Evolutionary conservation across 1,284 basidiomycete species (phyloP).

Genomic region (Rhodotorula mucilaginosa): DNA sequence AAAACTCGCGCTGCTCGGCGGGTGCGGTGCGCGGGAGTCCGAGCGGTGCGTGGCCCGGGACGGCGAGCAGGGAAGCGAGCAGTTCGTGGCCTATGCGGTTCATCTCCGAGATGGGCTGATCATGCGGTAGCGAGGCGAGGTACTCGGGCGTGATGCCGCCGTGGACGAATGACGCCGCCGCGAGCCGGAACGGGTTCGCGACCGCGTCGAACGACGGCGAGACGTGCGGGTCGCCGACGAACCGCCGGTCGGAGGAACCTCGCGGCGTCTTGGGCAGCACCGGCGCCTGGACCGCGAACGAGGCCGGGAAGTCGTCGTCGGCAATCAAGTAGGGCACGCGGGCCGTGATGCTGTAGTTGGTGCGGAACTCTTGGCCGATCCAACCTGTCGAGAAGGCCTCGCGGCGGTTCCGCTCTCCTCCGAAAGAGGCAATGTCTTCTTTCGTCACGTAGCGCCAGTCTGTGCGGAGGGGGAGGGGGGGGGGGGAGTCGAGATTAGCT

Average conservation of each 20-base stretch:
- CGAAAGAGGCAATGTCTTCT: conserved; percentile 47
- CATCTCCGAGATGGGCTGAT: conserved; percentile 24
- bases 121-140: conserved; percentile 48
- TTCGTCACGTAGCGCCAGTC: conserved; percentile 52
- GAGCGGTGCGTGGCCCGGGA: conserved; percentile 31
- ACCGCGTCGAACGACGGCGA: conserved; percentile 25
- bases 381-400: conserved; percentile 63
- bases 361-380: conserved; percentile 77
- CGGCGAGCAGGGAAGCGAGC: conserved; percentile 55
- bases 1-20: conserved; percentile 65
- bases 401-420: conserved; percentile 57
- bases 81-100: conserved; percentile 32
- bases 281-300: conserved; percentile 40
- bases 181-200: conserved; percentile 58
- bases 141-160: conserved; percentile 42
- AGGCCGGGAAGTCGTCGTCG: conserved; percentile 3
- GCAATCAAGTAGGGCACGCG: conserved; percentile 58
- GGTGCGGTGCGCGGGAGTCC: conserved; percentile 69
- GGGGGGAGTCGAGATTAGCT: too few relatives aligned
- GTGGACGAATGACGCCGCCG: conserved; percentile 76
- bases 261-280: conserved; percentile 66
- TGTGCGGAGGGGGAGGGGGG: too few relatives aligned
- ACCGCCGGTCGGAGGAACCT: conserved; percentile 15
- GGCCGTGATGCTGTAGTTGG: conserved; percentile 79
- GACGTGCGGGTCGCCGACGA: conserved; percentile 57